Base-by-base conservation (phyloP, 257 asterid species). In the Hygrophila difformis region DNA sequence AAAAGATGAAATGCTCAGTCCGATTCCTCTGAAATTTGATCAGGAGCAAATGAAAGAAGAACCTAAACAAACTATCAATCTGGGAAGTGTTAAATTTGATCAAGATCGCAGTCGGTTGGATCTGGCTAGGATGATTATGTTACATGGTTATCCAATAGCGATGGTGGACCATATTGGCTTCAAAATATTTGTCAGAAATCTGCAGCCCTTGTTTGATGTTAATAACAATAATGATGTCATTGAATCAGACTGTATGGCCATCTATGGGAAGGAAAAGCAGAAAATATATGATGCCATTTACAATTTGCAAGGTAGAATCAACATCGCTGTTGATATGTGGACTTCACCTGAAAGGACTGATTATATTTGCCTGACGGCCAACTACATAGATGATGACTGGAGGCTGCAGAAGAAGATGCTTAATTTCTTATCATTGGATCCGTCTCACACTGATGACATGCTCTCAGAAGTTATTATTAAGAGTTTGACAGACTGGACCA, bases 41-140 rank as follows among this genome's bases (percentile, higher is more conserved):
- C 84, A 62, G 34, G 96, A 77, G 53, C 88, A 53, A 53, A 80
- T 53, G 60, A 78, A 62, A 57, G 96, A 89, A 39, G 92, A 89
- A 60, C 39, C 45, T 12, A 54, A 15, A 56, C 89, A 69, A 60
- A 51, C 82, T 19, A 38, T 82, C 68, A 82, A 59, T 59, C 60
- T 71, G 36, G 92, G 93, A 56, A 78, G 81, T 74, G 77, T 64
- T 59, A 82, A 49, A 42, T 91, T 86, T 65, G 93, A 91, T 62
- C 95, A 82, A 72, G 93, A 74, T 33, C 81, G 94, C 22, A 86
- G 99, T 44, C 57, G 77, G 49, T 54, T 78, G 69, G 99, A 91
- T 76, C 91, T 86, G 14, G 95, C 95, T 56, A 83, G 96, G 54
- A 91, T 91, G 96, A 83, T 91, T 31, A 91, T 91, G 93, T 55